Percentiles rank a stretch among this genome's conserved stretches.
phyloP scores from a whole-genome alignment of 2,329 filamentous ascomycete genomes.

The Chalaropsis thielavioides region DNA sequence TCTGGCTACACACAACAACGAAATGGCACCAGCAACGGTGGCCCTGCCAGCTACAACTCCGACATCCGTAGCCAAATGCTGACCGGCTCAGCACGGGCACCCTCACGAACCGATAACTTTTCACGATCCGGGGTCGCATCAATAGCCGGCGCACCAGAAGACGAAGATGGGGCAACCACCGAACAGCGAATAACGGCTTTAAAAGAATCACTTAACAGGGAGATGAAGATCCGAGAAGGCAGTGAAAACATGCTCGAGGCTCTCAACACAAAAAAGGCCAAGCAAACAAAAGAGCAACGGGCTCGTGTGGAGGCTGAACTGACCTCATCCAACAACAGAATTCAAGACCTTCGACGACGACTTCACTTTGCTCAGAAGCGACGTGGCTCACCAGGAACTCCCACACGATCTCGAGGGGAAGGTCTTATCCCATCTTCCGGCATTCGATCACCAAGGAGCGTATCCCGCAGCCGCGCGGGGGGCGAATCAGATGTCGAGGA shows the following conservation, averaged over 20 bases:
- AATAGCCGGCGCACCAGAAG: constrained; percentile 33
- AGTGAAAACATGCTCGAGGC: constrained; percentile 97
- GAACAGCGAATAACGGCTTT: constrained; percentile 64
- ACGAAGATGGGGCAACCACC: constrained; percentile 38
- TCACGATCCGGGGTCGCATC: constrained; percentile 11
- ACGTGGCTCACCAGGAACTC: constrained; percentile 34
- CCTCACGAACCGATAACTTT: constrained; percentile 40
- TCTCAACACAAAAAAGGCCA: constrained; percentile 83
- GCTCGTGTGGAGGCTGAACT: constrained; percentile 73
- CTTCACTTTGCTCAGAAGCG: constrained; percentile 45
- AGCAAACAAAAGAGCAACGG: constrained; percentile 80
- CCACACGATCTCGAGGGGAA: constrained; percentile 36
- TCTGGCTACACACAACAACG: constrained; percentile 22
- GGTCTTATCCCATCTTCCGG: constrained; percentile 35
- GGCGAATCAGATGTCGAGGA: constrained; percentile 51
- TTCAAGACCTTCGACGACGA: constrained; percentile 44
- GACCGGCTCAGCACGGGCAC: constrained; percentile 41
- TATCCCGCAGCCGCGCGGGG: constrained; percentile 38
- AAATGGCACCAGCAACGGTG: constrained; percentile 27
- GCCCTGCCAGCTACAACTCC: constrained; percentile 76
- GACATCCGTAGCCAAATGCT: constrained; percentile 64
- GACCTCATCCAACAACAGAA: constrained; percentile 67
- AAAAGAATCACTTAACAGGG: constrained; percentile 77
- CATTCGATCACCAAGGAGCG: constrained; percentile 43
- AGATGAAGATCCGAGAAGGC: constrained; percentile 94